Evolutionary conservation across 202 grass and related monocot species (phyloP), one percentile per base, ranked within the genome.

Genomic region (Carex sylvatica): DNA sequence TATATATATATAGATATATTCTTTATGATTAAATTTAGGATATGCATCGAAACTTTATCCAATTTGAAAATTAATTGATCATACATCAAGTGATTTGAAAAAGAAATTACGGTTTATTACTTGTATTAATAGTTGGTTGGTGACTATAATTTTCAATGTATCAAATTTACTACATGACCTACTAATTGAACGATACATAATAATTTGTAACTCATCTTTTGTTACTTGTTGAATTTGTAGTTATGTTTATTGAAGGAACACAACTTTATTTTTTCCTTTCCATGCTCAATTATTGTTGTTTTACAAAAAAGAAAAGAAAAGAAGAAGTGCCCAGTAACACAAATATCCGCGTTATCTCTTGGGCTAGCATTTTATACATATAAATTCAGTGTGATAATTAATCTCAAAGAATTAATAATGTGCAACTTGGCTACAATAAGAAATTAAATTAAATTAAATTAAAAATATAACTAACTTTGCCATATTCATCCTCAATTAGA

Each of bases 401-500:
- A 31, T 14, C 61, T 30, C 12, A 31, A 31, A 65, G 11, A 2
- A 68, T n/a, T 9, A 9, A 5, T 5, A 36, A 36, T 4, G 6
- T 68, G 38, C 14, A 68, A 68, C 33, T 9, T 40, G 13, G 18
- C 15, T 18, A 68, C 15, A 15, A 16, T 16, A 0, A 63, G 61
- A 62, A 36, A 36, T 36, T 36, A 35, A 63, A 36, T 0, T 2
- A 33, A 33, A 84, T 11, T 31, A 18, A 52, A 20, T 38, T 55
- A 23, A 44, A 13, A 51, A 14, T 1, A 30, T 31, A 9, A 54
- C 83, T 71, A 84, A 94, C 94, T 90, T 94, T 97, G 0, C 94
- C 90, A 60, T 87, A 71, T 72, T 97, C 84, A 83, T 90, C 89
- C 80, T 87, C 91, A 4, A 90, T 78, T 74, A 97, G 12, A 46